Percentiles rank a stretch among this genome's conserved stretches.
Conservation (phyloP, 2,329 filamentous ascomycete genomes). For the Curvularia lunata region DNA sequence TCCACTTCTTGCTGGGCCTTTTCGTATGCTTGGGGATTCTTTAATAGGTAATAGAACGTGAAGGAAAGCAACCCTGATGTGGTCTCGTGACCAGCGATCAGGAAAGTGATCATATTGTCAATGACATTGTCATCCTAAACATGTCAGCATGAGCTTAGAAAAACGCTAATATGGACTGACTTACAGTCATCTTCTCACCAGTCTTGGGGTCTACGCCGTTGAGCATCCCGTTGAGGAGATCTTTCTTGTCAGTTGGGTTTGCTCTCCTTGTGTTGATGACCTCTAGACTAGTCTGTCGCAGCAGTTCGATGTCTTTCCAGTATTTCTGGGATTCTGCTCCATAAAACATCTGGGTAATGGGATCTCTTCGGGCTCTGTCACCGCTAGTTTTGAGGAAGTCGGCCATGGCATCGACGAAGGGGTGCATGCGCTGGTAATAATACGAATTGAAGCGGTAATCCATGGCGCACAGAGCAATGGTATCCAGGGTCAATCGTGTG, state of each 20-base stretch:
- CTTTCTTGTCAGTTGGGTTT: constrained; percentile 62
- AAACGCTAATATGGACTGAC: not conserved
- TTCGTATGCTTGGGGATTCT: constrained; percentile 58
- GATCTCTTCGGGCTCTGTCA: constrained; percentile 40
- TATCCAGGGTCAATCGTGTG: constrained; percentile 48
- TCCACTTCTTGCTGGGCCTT: constrained; percentile 63
- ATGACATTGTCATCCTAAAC: constrained; percentile 63
- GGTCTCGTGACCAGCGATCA: constrained; percentile 55
- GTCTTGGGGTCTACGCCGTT: constrained; percentile 67
- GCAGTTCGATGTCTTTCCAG: constrained; percentile 58
- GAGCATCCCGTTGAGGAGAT: constrained; percentile 67
- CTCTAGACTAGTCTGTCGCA: constrained; percentile 63
- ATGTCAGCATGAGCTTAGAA: not conserved
- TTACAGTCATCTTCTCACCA: constrained; percentile 58
- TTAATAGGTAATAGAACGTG: constrained; percentile 59
- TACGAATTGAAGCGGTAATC: constrained; percentile 53
- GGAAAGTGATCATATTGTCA: constrained; percentile 72
- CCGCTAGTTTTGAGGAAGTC: constrained; percentile 48
- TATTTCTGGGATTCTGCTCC: constrained; percentile 55
- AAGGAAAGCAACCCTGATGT: constrained; percentile 50
- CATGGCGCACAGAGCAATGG: constrained; percentile 50
- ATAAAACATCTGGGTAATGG: constrained; percentile 46
- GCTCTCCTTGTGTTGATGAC: constrained; percentile 63
- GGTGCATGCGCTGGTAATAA: constrained; percentile 46
- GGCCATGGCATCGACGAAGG: constrained; percentile 48